Base-by-base conservation (phyloP, 1,139 yeast genomes). In the Lodderomyces jiufengensis region DNA sequence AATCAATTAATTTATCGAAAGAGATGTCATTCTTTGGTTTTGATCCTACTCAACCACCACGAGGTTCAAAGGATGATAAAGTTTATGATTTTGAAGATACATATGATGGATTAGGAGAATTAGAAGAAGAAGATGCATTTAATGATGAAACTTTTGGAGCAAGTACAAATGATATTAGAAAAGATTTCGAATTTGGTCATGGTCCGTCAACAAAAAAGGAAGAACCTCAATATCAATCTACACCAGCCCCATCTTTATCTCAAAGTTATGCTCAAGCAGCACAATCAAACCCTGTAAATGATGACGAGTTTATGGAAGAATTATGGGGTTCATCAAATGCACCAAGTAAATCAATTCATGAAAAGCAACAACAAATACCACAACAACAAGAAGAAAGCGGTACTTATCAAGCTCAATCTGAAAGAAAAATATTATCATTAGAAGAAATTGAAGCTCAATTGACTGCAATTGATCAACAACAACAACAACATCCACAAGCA, bases 131-230 rank as follows among this genome's bases (percentile, higher is more conserved):
- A 41, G 97, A 88, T 55, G 88, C 81, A 36, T 69, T 86, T 51
- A 90, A 90, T 55, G 84, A 80, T 43, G 95, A 86, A 53, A 90
- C 97, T 1, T 90, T 90, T 63, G 97, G 97, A 31, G 71, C 48
- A 5, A 40, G 65, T 32, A 69, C 72, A 7, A 72, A 59, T 23
- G 63, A 69, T 6, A 60, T 82, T 32, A 83, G 87, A 34, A 76
- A 78, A 42, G 92, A 86, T 52, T 87, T 85, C 55, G 80, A 80
- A 57, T 87, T 88, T 57, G 85, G 85, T 9, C 51, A 51, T 34
- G 55, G 72, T 9, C 60, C 69, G 9, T 14, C 48, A 44, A 34
- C 48, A 13, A 52, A 50, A 22, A 7, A 27, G 5, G 14, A 32
- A 13, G 35, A 20, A 18, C 12, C 34, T 4, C 24, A 24, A 9